phyloP scores from a whole-genome alignment of 2,329 filamentous ascomycete species.

The Trichoderma atrobrunneum region DNA sequence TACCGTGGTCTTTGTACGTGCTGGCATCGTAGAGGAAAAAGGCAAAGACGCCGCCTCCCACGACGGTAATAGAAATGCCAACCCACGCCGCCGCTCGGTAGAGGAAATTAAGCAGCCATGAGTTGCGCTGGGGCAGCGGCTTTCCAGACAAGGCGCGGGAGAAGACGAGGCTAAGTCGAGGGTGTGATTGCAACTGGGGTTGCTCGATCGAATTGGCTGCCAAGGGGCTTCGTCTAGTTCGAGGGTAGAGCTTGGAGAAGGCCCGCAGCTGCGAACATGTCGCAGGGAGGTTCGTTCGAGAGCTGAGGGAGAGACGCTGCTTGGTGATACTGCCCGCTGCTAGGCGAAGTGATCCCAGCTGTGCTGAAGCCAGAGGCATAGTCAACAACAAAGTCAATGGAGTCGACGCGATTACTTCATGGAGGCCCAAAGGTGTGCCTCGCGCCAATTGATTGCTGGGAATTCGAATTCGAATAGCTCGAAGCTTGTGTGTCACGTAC shows the following conservation, averaged over 20 bases:
- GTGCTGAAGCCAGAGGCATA: slow-evolving; percentile 6
- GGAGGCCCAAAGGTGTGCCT: neutral
- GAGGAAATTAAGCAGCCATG: slow-evolving; percentile 53
- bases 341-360: slow-evolving; percentile 18
- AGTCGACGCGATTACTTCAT: neutral
- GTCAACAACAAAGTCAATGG: slow-evolving; percentile 3
- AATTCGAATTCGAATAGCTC: neutral
- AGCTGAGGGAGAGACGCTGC: slow-evolving; percentile 20
- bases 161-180: slow-evolving; percentile 22
- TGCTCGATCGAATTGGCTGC: slow-evolving; percentile 16
- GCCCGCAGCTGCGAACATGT: slow-evolving; percentile 21
- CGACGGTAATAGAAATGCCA: slow-evolving; percentile 71
- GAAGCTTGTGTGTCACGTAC: neutral
- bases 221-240: neutral
- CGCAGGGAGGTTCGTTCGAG: slow-evolving; percentile 20
- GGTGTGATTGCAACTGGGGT: neutral
- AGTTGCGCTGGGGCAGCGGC: slow-evolving; percentile 49
- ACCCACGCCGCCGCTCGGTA: slow-evolving; percentile 61
- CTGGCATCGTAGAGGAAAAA: slow-evolving; percentile 95
- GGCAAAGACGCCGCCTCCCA: slow-evolving; percentile 66
- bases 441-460: slow-evolving; percentile 8
- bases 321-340: neutral
- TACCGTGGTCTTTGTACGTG: slow-evolving; percentile 75
- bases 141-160: slow-evolving; percentile 49
- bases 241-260: slow-evolving; percentile 25